phyloP scores from a whole-genome alignment of 768 basidiomycete genomes.

The Amanita phalloides region DNA sequence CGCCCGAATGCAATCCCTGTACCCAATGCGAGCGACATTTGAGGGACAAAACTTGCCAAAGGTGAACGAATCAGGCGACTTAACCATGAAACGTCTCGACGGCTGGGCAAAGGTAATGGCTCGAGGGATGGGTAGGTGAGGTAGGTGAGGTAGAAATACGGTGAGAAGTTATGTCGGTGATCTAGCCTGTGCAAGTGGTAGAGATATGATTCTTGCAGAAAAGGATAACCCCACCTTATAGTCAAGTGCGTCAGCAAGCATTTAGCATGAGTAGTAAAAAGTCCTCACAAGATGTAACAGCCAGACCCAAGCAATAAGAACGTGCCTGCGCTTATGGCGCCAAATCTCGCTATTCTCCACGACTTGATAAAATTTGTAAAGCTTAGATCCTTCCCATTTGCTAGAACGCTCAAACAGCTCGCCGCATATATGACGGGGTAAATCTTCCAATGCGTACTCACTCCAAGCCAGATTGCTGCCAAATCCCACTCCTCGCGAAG shows the following conservation, averaged over 20 bases:
- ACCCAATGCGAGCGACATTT: slow-evolving; percentile 61
- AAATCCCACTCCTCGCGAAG: slow-evolving; percentile 47
- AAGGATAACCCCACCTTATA: slow-evolving; percentile 86
- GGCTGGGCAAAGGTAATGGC: slow-evolving; percentile 10
- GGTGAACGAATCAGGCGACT: slow-evolving; percentile 52
- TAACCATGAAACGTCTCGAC: slow-evolving; percentile 20
- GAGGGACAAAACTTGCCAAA: slow-evolving; percentile 74
- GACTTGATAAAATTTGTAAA: slow-evolving; percentile 15
- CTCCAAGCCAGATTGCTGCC: slow-evolving; percentile 66
- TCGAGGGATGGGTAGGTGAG: slow-evolving; percentile 54
- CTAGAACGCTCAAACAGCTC: slow-evolving; percentile 53
- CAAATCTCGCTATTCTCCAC: slow-evolving; percentile 49
- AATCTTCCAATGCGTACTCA: slow-evolving; percentile 94
- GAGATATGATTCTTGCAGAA: slow-evolving; percentile 84
- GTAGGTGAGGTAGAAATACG: slow-evolving; percentile 94
- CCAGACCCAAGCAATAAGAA: slow-evolving; percentile 49
- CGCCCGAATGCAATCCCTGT: slow-evolving; percentile 66
- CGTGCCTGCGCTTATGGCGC: slow-evolving; percentile 52
- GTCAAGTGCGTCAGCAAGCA: background rate
- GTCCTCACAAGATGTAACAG: slow-evolving; percentile 51
- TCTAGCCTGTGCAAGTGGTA: slow-evolving; percentile 89
- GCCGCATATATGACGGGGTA: slow-evolving; percentile 90
- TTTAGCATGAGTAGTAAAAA: background rate
- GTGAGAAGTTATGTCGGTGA: slow-evolving; percentile 97
- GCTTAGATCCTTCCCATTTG: slow-evolving; percentile 13